A percentile compares a stretch with the other conserved stretches of the same genome.
Conservation (phyloP, 78 protist genomes). For the Cavenderia fasciculata region DNA sequence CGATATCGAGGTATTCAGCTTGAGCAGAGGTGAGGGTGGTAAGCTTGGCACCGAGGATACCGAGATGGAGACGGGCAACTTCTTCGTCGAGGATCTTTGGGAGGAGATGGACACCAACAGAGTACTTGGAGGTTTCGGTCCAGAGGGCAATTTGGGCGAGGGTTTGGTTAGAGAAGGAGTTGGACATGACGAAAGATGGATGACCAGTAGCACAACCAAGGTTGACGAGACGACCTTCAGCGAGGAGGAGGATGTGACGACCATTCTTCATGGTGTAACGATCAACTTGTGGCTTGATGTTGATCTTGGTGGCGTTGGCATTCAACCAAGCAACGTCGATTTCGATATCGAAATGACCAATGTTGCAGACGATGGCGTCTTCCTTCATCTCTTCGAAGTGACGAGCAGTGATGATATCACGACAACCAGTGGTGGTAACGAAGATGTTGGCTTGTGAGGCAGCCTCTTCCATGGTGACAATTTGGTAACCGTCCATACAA, state of each 20-base stretch:
- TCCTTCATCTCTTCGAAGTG: conserved; percentile 97
- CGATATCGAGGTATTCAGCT: conserved; percentile 92
- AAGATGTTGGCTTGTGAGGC: conserved; percentile 91
- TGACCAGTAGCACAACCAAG: conserved; percentile 99
- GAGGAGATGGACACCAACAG: conserved; percentile 92
- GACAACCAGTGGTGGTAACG: conserved; percentile 99
- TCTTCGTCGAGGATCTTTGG: conserved; percentile 99
- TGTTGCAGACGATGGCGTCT: conserved; percentile 99
- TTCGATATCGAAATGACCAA: conserved; percentile 99
- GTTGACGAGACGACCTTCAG: conserved; percentile 99
- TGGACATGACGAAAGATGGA: conserved; percentile 99
- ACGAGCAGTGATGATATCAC: conserved; percentile 92
- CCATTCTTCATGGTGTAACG: conserved; percentile 92
- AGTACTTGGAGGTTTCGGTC: conserved; percentile 86
- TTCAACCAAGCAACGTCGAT: conserved; percentile 96
- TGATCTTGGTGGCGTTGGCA: conserved; percentile 84
- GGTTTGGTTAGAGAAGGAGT: conserved; percentile 99
- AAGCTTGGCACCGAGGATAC: conserved; percentile 94
- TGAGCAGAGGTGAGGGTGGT: conserved; percentile 92
- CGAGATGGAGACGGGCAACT: conserved; percentile 98
- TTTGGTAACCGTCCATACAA: conserved; percentile 98
- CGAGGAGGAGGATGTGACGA: conserved; percentile 95
- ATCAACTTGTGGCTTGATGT: conserved; percentile 99
- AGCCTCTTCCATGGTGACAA: conserved; percentile 94
- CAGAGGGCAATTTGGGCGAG: conserved; percentile 99